Percentiles rank a stretch among this genome's conserved stretches.
phyloP scores from a whole-genome alignment of 2,329 filamentous ascomycete species.

The Parasarocladium wereldwijsianum region DNA sequence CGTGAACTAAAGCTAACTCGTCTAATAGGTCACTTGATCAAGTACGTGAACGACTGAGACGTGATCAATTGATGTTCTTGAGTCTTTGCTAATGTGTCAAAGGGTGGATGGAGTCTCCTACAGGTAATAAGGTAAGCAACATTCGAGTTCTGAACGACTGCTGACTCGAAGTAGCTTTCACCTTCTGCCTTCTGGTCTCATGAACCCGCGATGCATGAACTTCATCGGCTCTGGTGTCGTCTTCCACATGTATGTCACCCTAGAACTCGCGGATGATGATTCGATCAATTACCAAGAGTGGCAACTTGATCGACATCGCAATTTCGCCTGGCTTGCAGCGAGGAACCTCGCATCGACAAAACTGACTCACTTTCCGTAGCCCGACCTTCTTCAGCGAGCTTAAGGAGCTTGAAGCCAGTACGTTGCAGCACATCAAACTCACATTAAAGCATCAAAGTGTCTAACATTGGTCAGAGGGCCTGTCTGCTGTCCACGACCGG shows the following conservation, averaged over 20 bases:
- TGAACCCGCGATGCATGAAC: slow-evolving; percentile 35
- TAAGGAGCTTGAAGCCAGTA: slow-evolving; percentile 19
- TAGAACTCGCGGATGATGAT: slow-evolving; percentile 6
- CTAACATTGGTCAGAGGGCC: slow-evolving; percentile 14
- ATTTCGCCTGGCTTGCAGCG: slow-evolving; percentile 10
- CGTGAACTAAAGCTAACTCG: background rate
- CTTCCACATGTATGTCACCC: slow-evolving; percentile 37
- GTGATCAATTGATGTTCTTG: slow-evolving; percentile 3
- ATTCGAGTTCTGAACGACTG: slow-evolving; percentile 6
- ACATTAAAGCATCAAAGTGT: slow-evolving; percentile 5
- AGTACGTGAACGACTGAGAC: slow-evolving; percentile 4
- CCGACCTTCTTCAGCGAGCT: slow-evolving; percentile 27
- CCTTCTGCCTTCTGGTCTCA: slow-evolving; percentile 47
- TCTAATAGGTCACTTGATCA: slow-evolving; percentile 9
- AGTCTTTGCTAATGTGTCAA: slow-evolving; percentile 7
- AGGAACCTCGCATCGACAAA: slow-evolving; percentile 9
- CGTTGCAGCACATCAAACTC: background rate
- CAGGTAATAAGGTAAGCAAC: slow-evolving; percentile 12
- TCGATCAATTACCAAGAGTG: too few relatives aligned
- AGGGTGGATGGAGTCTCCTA: slow-evolving; percentile 20
- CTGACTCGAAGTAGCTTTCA: slow-evolving; percentile 33
- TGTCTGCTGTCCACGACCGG: slow-evolving; percentile 23
- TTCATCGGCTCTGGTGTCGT: slow-evolving; percentile 58
- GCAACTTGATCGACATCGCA: slow-evolving; percentile 10
- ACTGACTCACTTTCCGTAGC: slow-evolving; percentile 11